A percentile compares a stretch with the other conserved stretches of the same genome.
Evolutionary conservation across 176 grass and related monocot genomes (phyloP).

Genomic region (Eragrostis nindensis): DNA sequence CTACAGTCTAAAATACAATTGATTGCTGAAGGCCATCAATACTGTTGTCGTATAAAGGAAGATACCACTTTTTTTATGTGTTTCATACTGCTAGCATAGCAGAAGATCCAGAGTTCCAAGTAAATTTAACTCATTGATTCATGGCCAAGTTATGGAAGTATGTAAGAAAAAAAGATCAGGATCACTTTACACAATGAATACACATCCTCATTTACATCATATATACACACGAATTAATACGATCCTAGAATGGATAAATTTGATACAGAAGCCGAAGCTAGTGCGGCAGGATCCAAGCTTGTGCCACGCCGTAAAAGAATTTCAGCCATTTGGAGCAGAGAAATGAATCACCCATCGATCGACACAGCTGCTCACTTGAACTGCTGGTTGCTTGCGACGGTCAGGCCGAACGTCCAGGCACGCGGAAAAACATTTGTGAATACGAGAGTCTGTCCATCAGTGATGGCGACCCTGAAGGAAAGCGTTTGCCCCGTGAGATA

Average conservation of each 20-base stretch:
- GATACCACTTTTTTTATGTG: neutral
- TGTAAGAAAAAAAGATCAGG: neutral
- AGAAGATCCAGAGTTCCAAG: neutral
- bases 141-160: neutral
- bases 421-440: conserved; percentile 37
- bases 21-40: too few species aligned
- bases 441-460: conserved; percentile 6
- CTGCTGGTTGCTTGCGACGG: conserved; percentile 44
- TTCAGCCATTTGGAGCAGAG: neutral
- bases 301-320: too few species aligned
- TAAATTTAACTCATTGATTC: neutral
- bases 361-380: conserved; percentile 35
- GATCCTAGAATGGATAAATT: neutral
- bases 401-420: conserved; percentile 44
- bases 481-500: conserved; percentile 8
- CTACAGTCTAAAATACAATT: too few species aligned
- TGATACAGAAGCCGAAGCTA: neutral
- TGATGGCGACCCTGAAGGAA: conserved; percentile 46
- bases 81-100: neutral
- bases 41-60: neutral
- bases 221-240: neutral
- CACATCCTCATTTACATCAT: neutral
- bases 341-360: neutral
- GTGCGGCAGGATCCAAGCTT: neutral
- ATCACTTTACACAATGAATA: neutral